Evolutionary conservation across 306 rosid genomes (phyloP).

Genomic region (Ormosia semicastrata): DNA sequence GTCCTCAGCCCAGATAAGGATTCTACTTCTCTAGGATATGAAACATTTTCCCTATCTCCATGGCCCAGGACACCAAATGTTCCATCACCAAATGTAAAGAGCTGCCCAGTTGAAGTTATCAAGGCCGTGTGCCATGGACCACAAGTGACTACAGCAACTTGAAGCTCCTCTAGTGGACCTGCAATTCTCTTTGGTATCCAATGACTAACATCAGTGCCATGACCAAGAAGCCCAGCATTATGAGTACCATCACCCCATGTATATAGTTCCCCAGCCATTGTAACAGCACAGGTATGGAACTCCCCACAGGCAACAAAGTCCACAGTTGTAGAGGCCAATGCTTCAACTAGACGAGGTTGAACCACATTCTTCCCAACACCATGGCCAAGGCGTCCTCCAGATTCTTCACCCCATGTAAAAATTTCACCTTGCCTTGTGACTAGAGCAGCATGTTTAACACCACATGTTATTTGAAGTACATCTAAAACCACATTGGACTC

Average conservation of each 20-base stretch:
- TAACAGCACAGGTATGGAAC: constrained; percentile 95
- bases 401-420: constrained; percentile 99
- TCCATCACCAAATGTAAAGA: constrained; percentile 97
- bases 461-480: constrained; percentile 89
- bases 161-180: constrained; percentile 92
- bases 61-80: constrained; percentile 97
- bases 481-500: constrained; percentile 94
- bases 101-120: constrained; percentile 82
- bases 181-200: constrained; percentile 97
- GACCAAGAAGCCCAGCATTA: constrained; percentile 97
- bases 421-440: constrained; percentile 97
- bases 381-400: constrained; percentile 99
- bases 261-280: constrained; percentile 89
- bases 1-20: constrained; percentile 92
- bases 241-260: constrained; percentile 99
- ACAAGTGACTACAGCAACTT: constrained; percentile 87
- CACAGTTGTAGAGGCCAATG: constrained; percentile 65
- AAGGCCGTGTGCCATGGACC: constrained; percentile 99
- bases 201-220: constrained; percentile 88
- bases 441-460: constrained; percentile 89
- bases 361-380: constrained; percentile 87
- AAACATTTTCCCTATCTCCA: constrained; percentile 79
- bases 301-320: constrained; percentile 97
- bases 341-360: constrained; percentile 87
- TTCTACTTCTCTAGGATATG: constrained; percentile 89